phyloP scores from a whole-genome alignment of 2,329 filamentous ascomycete genomes.

The Monosporascus cannonballus region DNA sequence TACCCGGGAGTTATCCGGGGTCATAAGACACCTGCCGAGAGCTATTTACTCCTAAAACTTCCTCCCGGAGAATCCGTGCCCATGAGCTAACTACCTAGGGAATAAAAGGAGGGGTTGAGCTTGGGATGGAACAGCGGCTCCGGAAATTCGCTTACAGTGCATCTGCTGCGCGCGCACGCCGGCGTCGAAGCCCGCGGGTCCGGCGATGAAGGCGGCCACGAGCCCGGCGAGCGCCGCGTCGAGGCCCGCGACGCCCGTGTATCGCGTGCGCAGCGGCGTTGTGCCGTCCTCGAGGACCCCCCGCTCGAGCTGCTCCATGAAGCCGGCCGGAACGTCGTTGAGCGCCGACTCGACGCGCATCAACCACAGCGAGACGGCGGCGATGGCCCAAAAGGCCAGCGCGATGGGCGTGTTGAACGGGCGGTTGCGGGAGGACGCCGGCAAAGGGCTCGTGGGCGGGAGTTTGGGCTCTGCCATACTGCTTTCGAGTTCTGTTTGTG shows the following conservation, averaged over 20 bases:
- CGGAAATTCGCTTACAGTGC: slow-evolving; percentile 7
- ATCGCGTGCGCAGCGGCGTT: slow-evolving; percentile 13
- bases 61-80: no score
- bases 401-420: slow-evolving; percentile 12
- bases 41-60: no score
- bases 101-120: no score
- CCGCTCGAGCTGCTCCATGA: slow-evolving; percentile 12
- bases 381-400: slow-evolving; percentile 9
- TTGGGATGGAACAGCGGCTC: no score
- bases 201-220: slow-evolving; percentile 19
- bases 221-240: slow-evolving; percentile 14
- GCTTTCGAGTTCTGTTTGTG: no score
- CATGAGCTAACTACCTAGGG: no score
- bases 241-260: slow-evolving; percentile 18
- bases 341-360: slow-evolving; percentile 18
- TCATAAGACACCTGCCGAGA: no score
- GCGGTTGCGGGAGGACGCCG: slow-evolving; percentile 1
- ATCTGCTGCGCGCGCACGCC: slow-evolving; percentile 19
- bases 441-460: no score
- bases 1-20: no score
- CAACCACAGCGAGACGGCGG: slow-evolving; percentile 9
- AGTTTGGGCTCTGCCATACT: no score
- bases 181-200: slow-evolving; percentile 17
- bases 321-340: slow-evolving; percentile 14
- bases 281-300: slow-evolving; percentile 12